These are phyloP conservation scores for Dryas alaskensis DNA, from an alignment of 306 rosid genomes.

Conservation along the genomic window DNA sequence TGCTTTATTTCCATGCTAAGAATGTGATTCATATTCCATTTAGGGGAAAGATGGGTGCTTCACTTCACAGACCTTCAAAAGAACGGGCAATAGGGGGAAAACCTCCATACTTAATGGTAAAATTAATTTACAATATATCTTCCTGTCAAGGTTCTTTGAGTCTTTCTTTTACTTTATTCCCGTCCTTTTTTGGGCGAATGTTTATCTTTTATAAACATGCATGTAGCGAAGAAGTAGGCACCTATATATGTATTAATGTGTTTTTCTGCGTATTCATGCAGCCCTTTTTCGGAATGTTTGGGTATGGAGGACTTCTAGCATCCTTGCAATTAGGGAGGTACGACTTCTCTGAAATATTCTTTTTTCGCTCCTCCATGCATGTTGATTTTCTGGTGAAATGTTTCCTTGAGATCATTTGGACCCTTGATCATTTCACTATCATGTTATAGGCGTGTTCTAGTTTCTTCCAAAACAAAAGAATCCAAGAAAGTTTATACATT, in stretches of 20 bases:
- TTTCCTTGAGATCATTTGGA: background rate
- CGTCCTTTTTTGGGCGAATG: background rate
- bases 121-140: background rate
- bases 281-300: constrained; percentile 75
- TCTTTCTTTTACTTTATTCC: background rate
- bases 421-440: background rate
- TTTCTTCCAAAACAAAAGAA: constrained; percentile 51
- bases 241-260: background rate
- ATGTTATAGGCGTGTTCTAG: constrained; percentile 39
- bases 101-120: constrained; percentile 59
- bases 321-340: constrained; percentile 70
- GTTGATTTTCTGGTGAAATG: background rate
- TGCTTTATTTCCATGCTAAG: background rate
- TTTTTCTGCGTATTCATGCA: constrained; percentile 26
- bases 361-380: background rate
- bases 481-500: constrained; percentile 45
- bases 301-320: constrained; percentile 65
- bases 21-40: background rate
- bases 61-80: constrained; percentile 42
- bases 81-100: constrained; percentile 49
- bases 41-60: constrained; percentile 74
- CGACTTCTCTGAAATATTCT: background rate
- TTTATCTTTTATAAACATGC: background rate
- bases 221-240: background rate
- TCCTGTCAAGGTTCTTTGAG: background rate